Conservation (phyloP, 2,329 filamentous ascomycete species). For the Tolypocladium ovalisporum region DNA sequence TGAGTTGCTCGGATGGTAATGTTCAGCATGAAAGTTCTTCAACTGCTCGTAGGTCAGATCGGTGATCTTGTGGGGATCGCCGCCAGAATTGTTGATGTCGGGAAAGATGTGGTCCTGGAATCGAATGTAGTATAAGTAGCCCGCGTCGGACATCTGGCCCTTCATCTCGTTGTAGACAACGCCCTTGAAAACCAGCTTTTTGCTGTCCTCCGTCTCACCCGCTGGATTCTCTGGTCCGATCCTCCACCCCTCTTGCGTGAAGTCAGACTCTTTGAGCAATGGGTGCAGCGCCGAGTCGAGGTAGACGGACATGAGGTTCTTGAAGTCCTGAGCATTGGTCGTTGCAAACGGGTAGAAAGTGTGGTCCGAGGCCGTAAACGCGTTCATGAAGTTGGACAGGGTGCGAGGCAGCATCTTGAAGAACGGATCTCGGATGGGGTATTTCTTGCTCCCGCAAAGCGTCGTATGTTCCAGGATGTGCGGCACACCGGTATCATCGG, state of each 20-base stretch:
- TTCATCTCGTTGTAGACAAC: constrained; percentile 99
- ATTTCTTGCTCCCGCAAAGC: constrained; percentile 90
- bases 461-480: constrained; percentile 98
- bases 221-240: constrained; percentile 84
- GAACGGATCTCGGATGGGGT: constrained; percentile 93
- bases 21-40: constrained; percentile 75
- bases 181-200: constrained; percentile 83
- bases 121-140: constrained; percentile 89
- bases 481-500: constrained; percentile 88
- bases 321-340: constrained; percentile 89
- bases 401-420: constrained; percentile 99
- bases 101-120: constrained; percentile 95
- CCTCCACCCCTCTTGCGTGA: constrained; percentile 93
- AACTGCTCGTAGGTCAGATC: constrained; percentile 88
- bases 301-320: constrained; percentile 93
- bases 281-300: constrained; percentile 89
- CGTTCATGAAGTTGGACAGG: constrained; percentile 99
- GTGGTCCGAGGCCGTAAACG: constrained; percentile 91
- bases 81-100: constrained; percentile 90
- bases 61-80: constrained; percentile 92
- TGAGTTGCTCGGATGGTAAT: constrained; percentile 96
- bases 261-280: constrained; percentile 80
- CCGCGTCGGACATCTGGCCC: constrained; percentile 94
- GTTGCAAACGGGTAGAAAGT: constrained; percentile 98
- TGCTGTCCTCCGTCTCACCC: constrained; percentile 44